Percentiles rank a stretch among this genome's conserved stretches.
Conservation (phyloP, 2,329 filamentous ascomycete species). For the Ramularia collo-cygni region DNA sequence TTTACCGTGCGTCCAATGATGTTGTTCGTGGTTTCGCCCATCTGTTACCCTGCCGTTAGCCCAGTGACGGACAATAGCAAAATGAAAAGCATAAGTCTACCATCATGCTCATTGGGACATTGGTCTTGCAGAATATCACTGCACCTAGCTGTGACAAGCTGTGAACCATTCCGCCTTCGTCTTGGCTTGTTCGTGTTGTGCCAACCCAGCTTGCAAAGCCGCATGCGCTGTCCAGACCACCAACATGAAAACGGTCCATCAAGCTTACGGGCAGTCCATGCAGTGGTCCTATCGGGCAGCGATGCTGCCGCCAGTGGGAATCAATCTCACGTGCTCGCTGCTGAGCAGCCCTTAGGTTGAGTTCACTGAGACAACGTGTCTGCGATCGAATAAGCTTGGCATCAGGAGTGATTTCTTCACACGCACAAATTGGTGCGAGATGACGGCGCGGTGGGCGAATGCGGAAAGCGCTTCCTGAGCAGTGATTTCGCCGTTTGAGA, state of each 20-base stretch:
- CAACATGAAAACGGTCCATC: slow-evolving; percentile 58
- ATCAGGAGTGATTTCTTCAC: too few species aligned
- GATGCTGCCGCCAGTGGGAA: slow-evolving; percentile 14
- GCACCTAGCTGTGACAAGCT: slow-evolving; percentile 37
- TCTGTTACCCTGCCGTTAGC: slow-evolving; percentile 19
- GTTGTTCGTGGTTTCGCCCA: slow-evolving; percentile 27
- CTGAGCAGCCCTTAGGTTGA: slow-evolving; percentile 38
- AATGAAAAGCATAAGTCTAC: slow-evolving; percentile 17
- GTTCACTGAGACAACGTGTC: slow-evolving; percentile 17
- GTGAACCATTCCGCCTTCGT: slow-evolving; percentile 32
- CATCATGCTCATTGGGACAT: slow-evolving; percentile 45
- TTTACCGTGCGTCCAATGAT: slow-evolving; percentile 25
- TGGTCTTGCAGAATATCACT: slow-evolving; percentile 49
- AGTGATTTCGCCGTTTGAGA: slow-evolving; percentile 5
- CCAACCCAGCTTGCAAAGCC: slow-evolving; percentile 47
- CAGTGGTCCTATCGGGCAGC: slow-evolving; percentile 25
- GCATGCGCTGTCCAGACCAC: slow-evolving; percentile 51
- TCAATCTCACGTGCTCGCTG: slow-evolving; percentile 22
- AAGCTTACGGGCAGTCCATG: slow-evolving; percentile 49
- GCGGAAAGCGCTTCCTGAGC: slow-evolving; percentile 8
- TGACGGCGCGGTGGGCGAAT: slow-evolving; percentile 8
- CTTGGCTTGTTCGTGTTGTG: slow-evolving; percentile 10
- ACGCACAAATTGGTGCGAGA: slow-evolving; percentile 7
- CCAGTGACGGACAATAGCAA: slow-evolving; percentile 14
- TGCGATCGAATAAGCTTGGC: not conserved